Evolutionary conservation across 2,329 filamentous ascomycete genomes (phyloP).

Genomic region (Exophiala aquamarina): DNA sequence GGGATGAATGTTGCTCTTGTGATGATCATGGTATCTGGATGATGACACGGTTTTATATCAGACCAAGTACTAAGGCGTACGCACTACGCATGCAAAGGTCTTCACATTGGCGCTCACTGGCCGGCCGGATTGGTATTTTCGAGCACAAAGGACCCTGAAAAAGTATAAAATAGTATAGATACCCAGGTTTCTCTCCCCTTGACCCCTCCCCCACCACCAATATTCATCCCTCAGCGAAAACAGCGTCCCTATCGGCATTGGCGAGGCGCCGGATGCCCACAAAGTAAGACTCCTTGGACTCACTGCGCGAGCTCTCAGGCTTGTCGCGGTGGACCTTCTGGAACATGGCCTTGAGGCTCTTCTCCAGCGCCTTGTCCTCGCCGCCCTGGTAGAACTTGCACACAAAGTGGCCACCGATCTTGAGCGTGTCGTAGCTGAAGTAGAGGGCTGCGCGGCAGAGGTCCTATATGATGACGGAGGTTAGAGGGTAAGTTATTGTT

Average conservation of each 20-base stretch:
- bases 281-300: constrained; percentile 84
- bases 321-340: constrained; percentile 81
- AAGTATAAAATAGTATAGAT: too few relatives aligned
- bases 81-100: too few relatives aligned
- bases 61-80: too few relatives aligned
- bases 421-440: constrained; percentile 83
- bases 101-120: too few relatives aligned
- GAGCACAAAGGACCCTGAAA: too few relatives aligned
- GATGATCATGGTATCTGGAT: too few relatives aligned
- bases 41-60: too few relatives aligned
- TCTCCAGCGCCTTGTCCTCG: constrained; percentile 80
- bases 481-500: constrained; percentile 1
- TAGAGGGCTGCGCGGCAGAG: constrained; percentile 81
- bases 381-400: constrained; percentile 96
- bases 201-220: too few relatives aligned
- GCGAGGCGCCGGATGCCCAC: constrained; percentile 72
- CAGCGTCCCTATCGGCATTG: constrained; percentile 45
- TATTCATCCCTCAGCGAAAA: constrained; percentile 36
- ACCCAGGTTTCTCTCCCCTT: too few relatives aligned
- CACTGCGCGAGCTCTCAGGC: constrained; percentile 82
- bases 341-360: constrained; percentile 73
- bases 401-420: constrained; percentile 81
- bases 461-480: constrained; percentile 63
- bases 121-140: too few relatives aligned
- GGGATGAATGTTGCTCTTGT: too few relatives aligned